Evolutionary conservation across 75 land plant genomes (phyloP).

Genomic region (Cryptomeria japonica): DNA sequence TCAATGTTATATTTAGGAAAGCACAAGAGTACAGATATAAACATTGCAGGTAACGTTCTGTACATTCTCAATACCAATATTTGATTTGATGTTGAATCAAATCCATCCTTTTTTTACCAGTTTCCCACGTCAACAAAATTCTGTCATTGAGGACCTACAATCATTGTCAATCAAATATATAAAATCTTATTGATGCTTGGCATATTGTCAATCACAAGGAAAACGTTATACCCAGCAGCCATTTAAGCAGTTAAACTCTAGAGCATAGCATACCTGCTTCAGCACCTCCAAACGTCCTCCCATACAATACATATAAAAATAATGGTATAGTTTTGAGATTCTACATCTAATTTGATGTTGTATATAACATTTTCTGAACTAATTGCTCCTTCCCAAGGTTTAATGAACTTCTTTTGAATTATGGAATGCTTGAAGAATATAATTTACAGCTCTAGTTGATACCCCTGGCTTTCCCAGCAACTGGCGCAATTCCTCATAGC

Average conservation of each 20-base stretch:
- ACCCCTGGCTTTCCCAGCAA: conserved; percentile 27
- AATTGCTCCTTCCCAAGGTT: not conserved
- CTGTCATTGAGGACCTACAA: not conserved
- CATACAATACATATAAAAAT: not conserved
- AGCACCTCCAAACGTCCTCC: not conserved
- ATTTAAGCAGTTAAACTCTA: not conserved
- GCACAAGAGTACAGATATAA: not conserved
- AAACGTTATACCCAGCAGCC: not conserved
- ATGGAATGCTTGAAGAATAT: conserved; percentile 6
- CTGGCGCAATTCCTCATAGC: conserved; percentile 15
- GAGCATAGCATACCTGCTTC: not conserved
- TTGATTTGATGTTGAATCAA: not conserved
- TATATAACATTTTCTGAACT: not conserved
- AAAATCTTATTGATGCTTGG: not conserved
- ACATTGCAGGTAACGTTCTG: not conserved
- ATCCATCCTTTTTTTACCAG: not conserved
- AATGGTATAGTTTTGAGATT: not conserved
- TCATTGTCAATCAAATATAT: not conserved
- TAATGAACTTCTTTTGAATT: not conserved
- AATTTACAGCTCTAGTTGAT: conserved; percentile 20
- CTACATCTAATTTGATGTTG: not conserved
- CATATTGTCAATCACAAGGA: not conserved
- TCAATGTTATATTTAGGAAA: not conserved
- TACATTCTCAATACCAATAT: not conserved
- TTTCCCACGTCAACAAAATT: not conserved